Conservation (phyloP, 75 land plant species). For the Azolla pinnata region DNA sequence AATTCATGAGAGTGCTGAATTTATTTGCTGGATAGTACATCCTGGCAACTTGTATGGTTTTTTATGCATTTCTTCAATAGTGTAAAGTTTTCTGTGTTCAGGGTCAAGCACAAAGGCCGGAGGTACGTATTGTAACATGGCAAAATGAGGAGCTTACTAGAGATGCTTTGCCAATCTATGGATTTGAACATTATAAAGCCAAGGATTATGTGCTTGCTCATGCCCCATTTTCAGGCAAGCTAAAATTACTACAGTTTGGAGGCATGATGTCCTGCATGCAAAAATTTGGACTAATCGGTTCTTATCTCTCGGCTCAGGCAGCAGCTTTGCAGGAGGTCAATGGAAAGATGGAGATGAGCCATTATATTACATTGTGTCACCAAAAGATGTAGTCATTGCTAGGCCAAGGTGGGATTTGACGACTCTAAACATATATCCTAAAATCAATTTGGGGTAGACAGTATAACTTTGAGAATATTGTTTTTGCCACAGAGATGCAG, state of each 20-base stretch:
- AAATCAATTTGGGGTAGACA: background rate
- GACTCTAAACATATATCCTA: no score
- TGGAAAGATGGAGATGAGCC: conserved; percentile 98
- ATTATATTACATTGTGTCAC: conserved; percentile 84
- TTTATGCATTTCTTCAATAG: background rate
- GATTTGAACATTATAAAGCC: conserved; percentile 95
- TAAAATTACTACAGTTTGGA: no score
- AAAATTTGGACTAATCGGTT: no score
- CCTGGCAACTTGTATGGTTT: background rate
- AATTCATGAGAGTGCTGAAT: no score
- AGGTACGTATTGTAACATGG: conserved; percentile 82
- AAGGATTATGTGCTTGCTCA: conserved; percentile 92
- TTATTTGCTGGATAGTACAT: no score
- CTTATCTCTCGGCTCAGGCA: no score
- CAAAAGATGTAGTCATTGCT: conserved; percentile 93
- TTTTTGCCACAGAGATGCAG: conserved; percentile 64
- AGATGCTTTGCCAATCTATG: conserved; percentile 88
- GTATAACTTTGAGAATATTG: background rate
- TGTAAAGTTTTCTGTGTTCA: conserved; percentile 7
- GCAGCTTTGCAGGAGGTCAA: conserved; percentile 83
- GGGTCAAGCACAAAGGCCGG: conserved; percentile 95
- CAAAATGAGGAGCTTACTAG: conserved; percentile 89
- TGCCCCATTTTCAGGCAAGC: conserved; percentile 65
- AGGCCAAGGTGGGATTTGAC: conserved; percentile 73
- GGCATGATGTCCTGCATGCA: no score